Base-by-base conservation (phyloP, 2,329 filamentous ascomycete genomes). In the Metarhizium robertsii region DNA sequence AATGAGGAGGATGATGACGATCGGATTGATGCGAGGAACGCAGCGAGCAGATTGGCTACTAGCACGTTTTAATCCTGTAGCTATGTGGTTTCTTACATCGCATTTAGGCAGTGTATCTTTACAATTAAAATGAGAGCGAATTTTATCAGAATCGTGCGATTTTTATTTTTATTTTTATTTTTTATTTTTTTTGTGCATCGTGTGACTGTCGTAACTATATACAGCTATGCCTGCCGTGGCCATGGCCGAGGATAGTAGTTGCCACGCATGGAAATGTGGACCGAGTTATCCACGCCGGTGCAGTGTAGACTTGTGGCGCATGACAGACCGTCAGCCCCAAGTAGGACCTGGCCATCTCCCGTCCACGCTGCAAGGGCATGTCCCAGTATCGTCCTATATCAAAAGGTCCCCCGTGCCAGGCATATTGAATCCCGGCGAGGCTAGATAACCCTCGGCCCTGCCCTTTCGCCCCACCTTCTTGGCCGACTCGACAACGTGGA, bases 11-110 rank as follows among this genome's bases (percentile, higher is more conserved):
- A 91, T 61, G 88, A 96, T 65, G 91, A 96, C 65, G 94, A 99
- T 71, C 82, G 92, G 54, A 85, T 99, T 57, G 94, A 99, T 79
- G 94, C 94, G 46, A 84, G 89, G 71, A 99, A 97, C 73, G 94
- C 94, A 53, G 94, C 94, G 40, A 96, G 90, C 73, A 83, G 94
- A 67, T 76, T 99, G 74, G 94, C 92, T 50, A 89, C 91, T 62
- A 96, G 92, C 76, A 96, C 92, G 18, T 96, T 96, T 71, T 97
- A 60, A 64, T 50, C 2, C 20, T n/a, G 45, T 25, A 40, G 30
- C 25, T 53, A 4, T 36, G 42, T n/a, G n/a, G 42, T 7, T 53
- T 20, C 18, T 11, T 34, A 20, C 18, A 10, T 45, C 7, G n/a
- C 18, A 18, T 45, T 45, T 30, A 30, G 45, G 45, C 25, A 48